phyloP scores from a whole-genome alignment of 2,329 filamentous ascomycete species.

The Colletotrichum lini region DNA sequence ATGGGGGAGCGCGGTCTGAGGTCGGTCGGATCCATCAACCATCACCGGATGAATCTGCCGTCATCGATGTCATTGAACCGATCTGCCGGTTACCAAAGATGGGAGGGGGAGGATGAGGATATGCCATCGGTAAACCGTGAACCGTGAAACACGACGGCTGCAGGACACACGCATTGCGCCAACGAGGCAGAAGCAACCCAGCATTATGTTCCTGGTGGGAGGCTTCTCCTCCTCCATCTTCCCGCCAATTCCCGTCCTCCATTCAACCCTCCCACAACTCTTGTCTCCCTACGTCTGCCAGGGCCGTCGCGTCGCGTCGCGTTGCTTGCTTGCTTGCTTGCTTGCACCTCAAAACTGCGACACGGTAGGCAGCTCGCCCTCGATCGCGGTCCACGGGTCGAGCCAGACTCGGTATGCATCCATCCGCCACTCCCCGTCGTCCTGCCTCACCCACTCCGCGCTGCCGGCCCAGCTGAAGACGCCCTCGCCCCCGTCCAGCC shows the following conservation, averaged over 20 bases:
- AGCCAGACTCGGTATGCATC: conserved; percentile 40
- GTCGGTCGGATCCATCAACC: conserved; percentile 30
- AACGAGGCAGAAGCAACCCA: conserved; percentile 4
- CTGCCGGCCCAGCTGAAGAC: conserved; percentile 41
- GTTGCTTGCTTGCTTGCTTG: too few species aligned
- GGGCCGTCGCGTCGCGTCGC: neutral
- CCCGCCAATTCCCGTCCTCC: neutral
- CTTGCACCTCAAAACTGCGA: conserved; percentile 28
- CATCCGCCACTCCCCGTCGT: conserved; percentile 40
- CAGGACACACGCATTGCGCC: conserved; percentile 15
- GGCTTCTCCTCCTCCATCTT: neutral
- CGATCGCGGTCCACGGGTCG: conserved; percentile 35
- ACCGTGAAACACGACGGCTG: conserved; percentile 18
- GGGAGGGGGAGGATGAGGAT: conserved; percentile 14
- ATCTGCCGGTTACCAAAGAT: conserved; percentile 14
- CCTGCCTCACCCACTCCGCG: conserved; percentile 37
- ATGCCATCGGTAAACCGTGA: conserved; percentile 6
- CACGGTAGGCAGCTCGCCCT: conserved; percentile 31
- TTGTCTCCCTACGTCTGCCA: neutral
- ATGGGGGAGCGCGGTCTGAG: conserved; percentile 30
- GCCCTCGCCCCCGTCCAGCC: conserved; percentile 27
- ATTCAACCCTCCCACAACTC: neutral
- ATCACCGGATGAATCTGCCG: conserved; percentile 35
- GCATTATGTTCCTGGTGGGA: conserved; percentile 3
- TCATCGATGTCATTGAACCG: conserved; percentile 37